Conservation (phyloP, 2,329 filamentous ascomycete species). For the Colletotrichum plurivorum region DNA sequence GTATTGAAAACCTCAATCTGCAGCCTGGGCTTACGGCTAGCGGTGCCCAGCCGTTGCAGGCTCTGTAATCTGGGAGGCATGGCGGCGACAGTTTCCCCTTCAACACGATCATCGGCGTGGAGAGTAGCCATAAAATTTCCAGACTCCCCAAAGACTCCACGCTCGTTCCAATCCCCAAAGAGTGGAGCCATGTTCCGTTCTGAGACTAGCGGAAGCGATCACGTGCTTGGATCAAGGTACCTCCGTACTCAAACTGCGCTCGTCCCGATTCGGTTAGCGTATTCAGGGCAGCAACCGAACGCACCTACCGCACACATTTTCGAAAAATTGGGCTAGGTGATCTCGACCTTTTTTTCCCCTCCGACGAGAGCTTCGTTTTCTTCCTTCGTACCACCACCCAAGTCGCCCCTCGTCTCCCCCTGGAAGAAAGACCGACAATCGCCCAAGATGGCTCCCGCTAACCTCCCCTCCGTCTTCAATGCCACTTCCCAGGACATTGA, state of each 20-base stretch:
- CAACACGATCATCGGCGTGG: slow-evolving; percentile 35
- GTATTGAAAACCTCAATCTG: not conserved
- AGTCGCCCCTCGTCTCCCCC: slow-evolving; percentile 40
- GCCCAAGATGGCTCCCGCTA: slow-evolving; percentile 90
- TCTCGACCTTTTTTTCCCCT: slow-evolving; percentile 19
- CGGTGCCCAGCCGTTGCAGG: slow-evolving; percentile 70
- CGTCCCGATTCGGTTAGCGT: slow-evolving; percentile 16
- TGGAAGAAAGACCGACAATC: slow-evolving; percentile 40
- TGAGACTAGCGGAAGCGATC: slow-evolving; percentile 43
- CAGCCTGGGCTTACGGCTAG: slow-evolving; percentile 67
- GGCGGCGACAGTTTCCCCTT: slow-evolving; percentile 48
- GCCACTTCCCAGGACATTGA: slow-evolving; percentile 98
- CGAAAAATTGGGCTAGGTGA: slow-evolving; percentile 20
- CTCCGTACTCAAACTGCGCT: not conserved
- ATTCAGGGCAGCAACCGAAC: slow-evolving; percentile 27
- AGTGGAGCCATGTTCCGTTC: slow-evolving; percentile 20
- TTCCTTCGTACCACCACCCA: slow-evolving; percentile 44
- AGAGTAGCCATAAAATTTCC: slow-evolving; percentile 41
- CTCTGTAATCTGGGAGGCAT: slow-evolving; percentile 79
- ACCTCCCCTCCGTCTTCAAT: slow-evolving; percentile 96
- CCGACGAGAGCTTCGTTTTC: slow-evolving; percentile 28
- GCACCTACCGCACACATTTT: slow-evolving; percentile 33
- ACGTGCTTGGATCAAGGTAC: slow-evolving; percentile 47
- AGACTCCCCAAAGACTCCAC: slow-evolving; percentile 11
- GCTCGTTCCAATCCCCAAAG: slow-evolving; percentile 13